These are phyloP conservation scores for Pythium brassicae DNA, from an alignment of 352 stramenopile species.

Conservation along the genomic window DNA sequence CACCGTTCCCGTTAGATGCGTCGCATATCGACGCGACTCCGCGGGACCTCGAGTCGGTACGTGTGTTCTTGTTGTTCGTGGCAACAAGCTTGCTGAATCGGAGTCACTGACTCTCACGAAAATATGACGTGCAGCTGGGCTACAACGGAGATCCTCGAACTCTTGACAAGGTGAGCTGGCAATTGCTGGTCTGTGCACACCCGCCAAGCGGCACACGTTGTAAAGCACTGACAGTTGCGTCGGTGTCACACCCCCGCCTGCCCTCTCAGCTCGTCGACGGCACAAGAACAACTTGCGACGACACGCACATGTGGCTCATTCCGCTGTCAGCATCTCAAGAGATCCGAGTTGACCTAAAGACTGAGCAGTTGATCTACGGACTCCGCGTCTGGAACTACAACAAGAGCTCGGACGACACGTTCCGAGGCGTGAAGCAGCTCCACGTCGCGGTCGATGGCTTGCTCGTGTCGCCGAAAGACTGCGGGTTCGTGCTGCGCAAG, in stretches of 20 bases:
- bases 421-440: constrained; percentile 64
- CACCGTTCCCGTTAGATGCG: constrained; percentile 32
- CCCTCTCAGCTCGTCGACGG: constrained; percentile 70
- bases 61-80: not conserved
- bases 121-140: constrained; percentile 33
- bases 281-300: constrained; percentile 74
- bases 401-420: constrained; percentile 67
- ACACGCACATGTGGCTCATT: constrained; percentile 89
- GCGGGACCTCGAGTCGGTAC: constrained; percentile 65
- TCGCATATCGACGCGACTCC: constrained; percentile 54
- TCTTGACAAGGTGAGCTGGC: constrained; percentile 64
- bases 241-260: not conserved
- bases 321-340: constrained; percentile 44
- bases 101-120: not conserved
- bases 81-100: not conserved
- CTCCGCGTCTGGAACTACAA: constrained; percentile 85
- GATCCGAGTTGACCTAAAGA: constrained; percentile 58
- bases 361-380: constrained; percentile 46
- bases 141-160: constrained; percentile 80
- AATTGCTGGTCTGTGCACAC: not conserved
- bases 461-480: constrained; percentile 45
- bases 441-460: constrained; percentile 40
- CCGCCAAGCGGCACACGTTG: not conserved
- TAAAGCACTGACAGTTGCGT: not conserved
- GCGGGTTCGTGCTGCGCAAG: constrained; percentile 73